Evolutionary conservation across 1,139 yeast genomes (phyloP).

Genomic region (Debaryomyces subglobosus): DNA sequence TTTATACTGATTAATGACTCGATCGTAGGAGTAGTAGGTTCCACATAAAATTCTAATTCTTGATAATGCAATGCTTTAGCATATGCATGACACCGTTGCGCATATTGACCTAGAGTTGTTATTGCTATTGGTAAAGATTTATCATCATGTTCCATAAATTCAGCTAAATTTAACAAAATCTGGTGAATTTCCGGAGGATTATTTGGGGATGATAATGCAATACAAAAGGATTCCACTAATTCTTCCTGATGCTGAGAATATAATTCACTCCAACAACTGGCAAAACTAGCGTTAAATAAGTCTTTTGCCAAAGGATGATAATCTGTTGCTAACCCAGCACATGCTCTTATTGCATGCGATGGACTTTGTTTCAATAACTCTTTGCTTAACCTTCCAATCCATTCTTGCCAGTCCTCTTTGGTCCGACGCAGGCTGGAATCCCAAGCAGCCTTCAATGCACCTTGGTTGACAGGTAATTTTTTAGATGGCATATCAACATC

Average conservation of each 20-base stretch:
- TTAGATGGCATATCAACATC: conserved; percentile 73
- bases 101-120: conserved; percentile 86
- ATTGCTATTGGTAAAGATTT: conserved; percentile 90
- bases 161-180: conserved; percentile 84
- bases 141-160: conserved; percentile 97
- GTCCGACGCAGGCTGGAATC: conserved; percentile 88
- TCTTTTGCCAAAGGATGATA: conserved; percentile 90
- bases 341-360: conserved; percentile 91
- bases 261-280: conserved; percentile 93
- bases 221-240: conserved; percentile 79
- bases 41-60: conserved; percentile 91
- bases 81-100: conserved; percentile 95
- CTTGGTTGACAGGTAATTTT: conserved; percentile 80
- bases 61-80: conserved; percentile 97
- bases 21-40: conserved; percentile 88
- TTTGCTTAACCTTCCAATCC: conserved; percentile 87
- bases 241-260: conserved; percentile 94
- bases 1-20: conserved; percentile 91
- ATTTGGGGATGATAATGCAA: conserved; percentile 86
- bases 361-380: conserved; percentile 92
- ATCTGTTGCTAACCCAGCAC: conserved; percentile 87
- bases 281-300: conserved; percentile 91
- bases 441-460: conserved; percentile 83
- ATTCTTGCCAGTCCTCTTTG: conserved; percentile 96
- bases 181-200: conserved; percentile 97